phyloP scores from a whole-genome alignment of 441 rosid species.

The Croton laevigatus region DNA sequence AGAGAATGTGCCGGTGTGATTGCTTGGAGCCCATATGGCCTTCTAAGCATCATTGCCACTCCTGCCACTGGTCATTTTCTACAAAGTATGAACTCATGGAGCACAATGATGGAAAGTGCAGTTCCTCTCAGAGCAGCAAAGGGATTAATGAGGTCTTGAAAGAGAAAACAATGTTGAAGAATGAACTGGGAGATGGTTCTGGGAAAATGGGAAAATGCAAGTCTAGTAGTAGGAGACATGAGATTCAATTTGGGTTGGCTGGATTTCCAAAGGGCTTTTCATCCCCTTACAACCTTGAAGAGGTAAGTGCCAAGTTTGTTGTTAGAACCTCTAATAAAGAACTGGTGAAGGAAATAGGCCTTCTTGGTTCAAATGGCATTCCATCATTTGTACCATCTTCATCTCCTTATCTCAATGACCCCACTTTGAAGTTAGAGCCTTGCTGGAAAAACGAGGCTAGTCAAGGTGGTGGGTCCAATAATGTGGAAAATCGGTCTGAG shows the following conservation, averaged over 20 bases:
- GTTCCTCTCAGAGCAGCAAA: conserved; percentile 28
- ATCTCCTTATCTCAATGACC: conserved; percentile 42
- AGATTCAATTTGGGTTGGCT: conserved; percentile 22
- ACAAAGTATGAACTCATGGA: conserved; percentile 31
- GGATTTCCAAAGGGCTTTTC: conserved; percentile 28
- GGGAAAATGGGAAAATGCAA: conserved; percentile 16
- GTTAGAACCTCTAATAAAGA: conserved; percentile 46
- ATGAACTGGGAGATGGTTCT: conserved; percentile 19
- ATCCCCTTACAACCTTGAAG: conserved; percentile 45
- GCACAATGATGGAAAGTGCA: conserved; percentile 42
- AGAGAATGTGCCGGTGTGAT: conserved; percentile 37
- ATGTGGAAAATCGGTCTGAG: conserved; percentile 10
- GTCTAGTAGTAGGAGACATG: conserved; percentile 18
- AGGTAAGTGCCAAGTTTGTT: conserved; percentile 44
- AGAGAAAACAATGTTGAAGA: conserved; percentile 23
- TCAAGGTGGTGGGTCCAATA: conserved; percentile 17
- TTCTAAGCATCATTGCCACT: conserved; percentile 42
- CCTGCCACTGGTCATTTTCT: conserved; percentile 46
- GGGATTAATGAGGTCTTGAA: conserved; percentile 21
- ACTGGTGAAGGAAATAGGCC: conserved; percentile 52
- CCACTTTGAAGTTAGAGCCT: conserved; percentile 29
- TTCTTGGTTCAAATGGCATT: conserved; percentile 51
- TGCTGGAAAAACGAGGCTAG: conserved; percentile 19
- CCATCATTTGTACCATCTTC: conserved; percentile 39
- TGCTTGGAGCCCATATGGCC: conserved; percentile 55